A percentile compares a stretch with the other conserved stretches of the same genome.
Conservation (phyloP, 179 eudicot species). For the Silene noctiflora region DNA sequence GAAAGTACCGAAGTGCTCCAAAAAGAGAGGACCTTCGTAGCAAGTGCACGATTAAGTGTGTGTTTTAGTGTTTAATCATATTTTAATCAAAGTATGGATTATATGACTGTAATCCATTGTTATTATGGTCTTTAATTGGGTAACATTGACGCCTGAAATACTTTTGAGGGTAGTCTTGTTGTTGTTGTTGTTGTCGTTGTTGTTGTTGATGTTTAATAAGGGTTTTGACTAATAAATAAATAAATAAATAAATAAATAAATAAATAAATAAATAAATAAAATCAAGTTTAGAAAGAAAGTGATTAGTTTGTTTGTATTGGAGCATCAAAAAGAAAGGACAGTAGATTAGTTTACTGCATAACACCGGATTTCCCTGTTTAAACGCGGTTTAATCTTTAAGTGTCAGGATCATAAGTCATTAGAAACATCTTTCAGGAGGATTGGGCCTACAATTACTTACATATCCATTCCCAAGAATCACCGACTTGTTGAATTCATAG, state of each 20-base stretch:
- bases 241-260: no score
- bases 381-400: constrained; percentile 12
- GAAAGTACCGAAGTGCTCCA: background rate
- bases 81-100: constrained; percentile 8
- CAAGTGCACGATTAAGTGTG: constrained; percentile 15
- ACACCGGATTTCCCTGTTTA: constrained; percentile 19
- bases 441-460: constrained; percentile 22
- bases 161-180: background rate
- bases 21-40: constrained; percentile 25
- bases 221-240: constrained; percentile 8
- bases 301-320: background rate
- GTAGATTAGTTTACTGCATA: background rate
- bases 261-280: no score
- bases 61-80: background rate
- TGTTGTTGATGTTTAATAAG: no score
- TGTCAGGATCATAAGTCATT: background rate
- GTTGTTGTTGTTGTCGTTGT: no score
- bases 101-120: constrained; percentile 20
- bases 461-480: background rate
- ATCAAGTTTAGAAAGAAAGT: constrained; percentile 1
- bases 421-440: background rate
- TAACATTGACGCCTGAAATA: background rate
- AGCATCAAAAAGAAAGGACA: background rate
- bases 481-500: constrained; percentile 18
- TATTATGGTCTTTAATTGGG: constrained; percentile 18